phyloP scores from a whole-genome alignment of 1,284 basidiomycete species.

The Austroboletus rostrupii region DNA sequence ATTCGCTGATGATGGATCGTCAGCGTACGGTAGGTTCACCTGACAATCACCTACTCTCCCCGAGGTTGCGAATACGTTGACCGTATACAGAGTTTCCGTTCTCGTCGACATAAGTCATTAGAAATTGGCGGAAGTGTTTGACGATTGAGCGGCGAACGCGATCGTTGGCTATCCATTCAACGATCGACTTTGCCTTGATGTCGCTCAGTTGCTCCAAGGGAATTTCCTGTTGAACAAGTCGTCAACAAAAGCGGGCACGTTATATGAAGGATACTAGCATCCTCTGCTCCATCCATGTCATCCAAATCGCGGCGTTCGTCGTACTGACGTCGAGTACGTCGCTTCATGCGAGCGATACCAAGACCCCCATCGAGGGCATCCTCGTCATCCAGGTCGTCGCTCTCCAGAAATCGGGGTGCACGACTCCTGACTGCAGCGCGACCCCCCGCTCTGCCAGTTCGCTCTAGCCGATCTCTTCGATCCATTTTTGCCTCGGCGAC shows the following conservation, averaged over 20 bases:
- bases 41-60: constrained; percentile 74
- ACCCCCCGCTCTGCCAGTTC: constrained; percentile 57
- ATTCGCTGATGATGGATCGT: constrained; percentile 62
- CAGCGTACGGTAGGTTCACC: constrained; percentile 5
- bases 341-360: constrained; percentile 66
- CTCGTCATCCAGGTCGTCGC: constrained; percentile 56
- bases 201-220: constrained; percentile 95
- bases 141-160: constrained; percentile 87
- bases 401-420: constrained; percentile 83
- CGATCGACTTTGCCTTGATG: constrained; percentile 95
- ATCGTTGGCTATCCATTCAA: constrained; percentile 94
- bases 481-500: constrained; percentile 88
- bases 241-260: constrained; percentile 4
- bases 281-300: constrained; percentile 81
- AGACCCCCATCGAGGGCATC: constrained; percentile 57
- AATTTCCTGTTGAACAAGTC: constrained; percentile 62
- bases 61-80: constrained; percentile 87
- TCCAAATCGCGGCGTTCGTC: constrained; percentile 84
- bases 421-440: constrained; percentile 74
- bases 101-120: constrained; percentile 94
- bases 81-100: constrained; percentile 92
- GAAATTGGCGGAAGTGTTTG: constrained; percentile 91
- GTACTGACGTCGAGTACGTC: constrained; percentile 78
- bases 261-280: constrained; percentile 45
- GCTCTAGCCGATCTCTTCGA: constrained; percentile 79